These are phyloP conservation scores for Ustilago crameri DNA, from an alignment of 1,284 basidiomycete species.

Conservation along the genomic window DNA sequence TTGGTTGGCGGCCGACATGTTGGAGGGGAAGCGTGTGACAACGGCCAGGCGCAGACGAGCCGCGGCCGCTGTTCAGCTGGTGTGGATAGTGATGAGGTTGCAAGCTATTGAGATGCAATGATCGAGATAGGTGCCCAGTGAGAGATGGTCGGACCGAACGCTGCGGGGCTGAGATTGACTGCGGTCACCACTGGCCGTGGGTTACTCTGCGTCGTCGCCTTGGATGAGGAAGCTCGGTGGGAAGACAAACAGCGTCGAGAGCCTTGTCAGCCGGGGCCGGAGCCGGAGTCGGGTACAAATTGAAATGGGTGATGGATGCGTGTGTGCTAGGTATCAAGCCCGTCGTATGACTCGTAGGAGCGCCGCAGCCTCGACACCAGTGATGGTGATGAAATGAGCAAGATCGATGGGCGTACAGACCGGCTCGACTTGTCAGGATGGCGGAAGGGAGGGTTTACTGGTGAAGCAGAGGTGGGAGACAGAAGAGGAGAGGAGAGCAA, in stretches of 20 bases:
- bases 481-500: not conserved
- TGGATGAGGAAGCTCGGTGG: not conserved
- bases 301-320: too few species aligned
- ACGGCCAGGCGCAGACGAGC: constrained; percentile 30
- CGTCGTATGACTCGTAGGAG: too few species aligned
- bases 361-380: too few species aligned
- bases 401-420: not conserved
- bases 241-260: too few species aligned
- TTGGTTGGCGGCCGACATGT: constrained; percentile 32
- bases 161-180: too few species aligned
- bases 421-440: not conserved
- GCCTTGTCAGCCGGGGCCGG: too few species aligned
- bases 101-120: not conserved
- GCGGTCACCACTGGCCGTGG: not conserved
- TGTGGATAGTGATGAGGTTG: not conserved
- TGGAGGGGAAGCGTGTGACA: not conserved
- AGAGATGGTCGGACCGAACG: too few species aligned
- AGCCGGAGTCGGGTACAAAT: too few species aligned
- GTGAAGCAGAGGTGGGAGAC: not conserved
- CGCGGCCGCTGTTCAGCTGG: constrained; percentile 8
- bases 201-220: not conserved
- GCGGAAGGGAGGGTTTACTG: not conserved
- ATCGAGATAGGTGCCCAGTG: not conserved
- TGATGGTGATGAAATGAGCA: not conserved
- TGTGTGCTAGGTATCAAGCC: too few species aligned